These are phyloP conservation scores for Beta macrorhiza DNA, from an alignment of 179 eudicot species.

Conservation along the genomic window DNA sequence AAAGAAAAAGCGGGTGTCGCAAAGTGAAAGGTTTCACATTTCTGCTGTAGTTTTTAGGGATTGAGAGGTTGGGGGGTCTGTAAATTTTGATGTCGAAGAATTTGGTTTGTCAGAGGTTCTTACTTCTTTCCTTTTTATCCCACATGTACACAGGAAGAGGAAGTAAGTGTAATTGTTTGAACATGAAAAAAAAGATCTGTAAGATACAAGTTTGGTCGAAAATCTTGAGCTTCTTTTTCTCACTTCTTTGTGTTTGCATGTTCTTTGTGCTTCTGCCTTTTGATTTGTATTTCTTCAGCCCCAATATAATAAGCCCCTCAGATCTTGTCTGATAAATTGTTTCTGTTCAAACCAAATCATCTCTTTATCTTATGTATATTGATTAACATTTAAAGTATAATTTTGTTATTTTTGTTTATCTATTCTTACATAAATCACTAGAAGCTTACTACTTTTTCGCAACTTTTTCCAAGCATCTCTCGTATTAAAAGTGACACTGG, in stretches of 20 bases:
- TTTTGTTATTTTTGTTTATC: too few species aligned
- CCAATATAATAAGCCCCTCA: too few species aligned
- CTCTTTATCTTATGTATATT: too few species aligned
- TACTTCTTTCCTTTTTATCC: not conserved
- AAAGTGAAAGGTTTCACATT: not conserved
- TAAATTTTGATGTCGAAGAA: constrained; percentile 31
- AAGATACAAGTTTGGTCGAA: not conserved
- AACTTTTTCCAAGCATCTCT: too few species aligned
- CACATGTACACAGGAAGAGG: constrained; percentile 26
- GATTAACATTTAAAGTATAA: too few species aligned
- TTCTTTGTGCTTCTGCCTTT: not conserved
- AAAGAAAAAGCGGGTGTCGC: not conserved
- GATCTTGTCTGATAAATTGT: not conserved
- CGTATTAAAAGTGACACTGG: too few species aligned
- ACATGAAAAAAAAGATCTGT: constrained; percentile 19
- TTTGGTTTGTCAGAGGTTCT: constrained; percentile 13
- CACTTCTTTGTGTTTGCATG: too few species aligned
- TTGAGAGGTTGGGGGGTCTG: constrained; percentile 27
- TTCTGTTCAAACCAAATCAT: not conserved
- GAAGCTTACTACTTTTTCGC: too few species aligned
- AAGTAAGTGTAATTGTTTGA: constrained; percentile 10
- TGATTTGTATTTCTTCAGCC: not conserved
- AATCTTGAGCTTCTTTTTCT: not conserved
- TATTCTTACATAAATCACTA: too few species aligned
- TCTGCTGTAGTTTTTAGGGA: constrained; percentile 10